Evolutionary conservation across 306 rosid species (phyloP).

Genomic region (Glycyrrhiza uralensis): DNA sequence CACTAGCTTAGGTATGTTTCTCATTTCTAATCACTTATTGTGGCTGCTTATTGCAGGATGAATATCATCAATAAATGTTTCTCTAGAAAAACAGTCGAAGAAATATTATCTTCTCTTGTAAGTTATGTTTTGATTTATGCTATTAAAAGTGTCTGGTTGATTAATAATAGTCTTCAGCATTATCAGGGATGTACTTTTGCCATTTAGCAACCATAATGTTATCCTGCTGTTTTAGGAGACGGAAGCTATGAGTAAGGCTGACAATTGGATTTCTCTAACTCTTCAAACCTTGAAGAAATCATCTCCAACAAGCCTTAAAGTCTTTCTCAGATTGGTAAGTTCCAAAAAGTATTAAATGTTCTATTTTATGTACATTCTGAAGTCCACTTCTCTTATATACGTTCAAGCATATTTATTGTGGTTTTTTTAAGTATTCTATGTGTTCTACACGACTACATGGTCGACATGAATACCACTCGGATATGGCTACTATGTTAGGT

Average conservation of each 20-base stretch:
- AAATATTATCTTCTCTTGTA: constrained; percentile 74
- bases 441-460: too few relatives aligned
- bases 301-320: constrained; percentile 85
- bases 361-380: background rate
- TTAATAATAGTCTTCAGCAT: background rate
- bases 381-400: background rate
- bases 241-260: constrained; percentile 44
- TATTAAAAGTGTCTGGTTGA: background rate
- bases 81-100: constrained; percentile 72
- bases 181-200: background rate
- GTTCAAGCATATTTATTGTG: background rate
- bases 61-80: constrained; percentile 74
- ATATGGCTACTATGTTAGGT: too few relatives aligned
- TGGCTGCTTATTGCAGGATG: constrained; percentile 50
- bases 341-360: background rate
- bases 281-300: constrained; percentile 66
- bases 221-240: constrained; percentile 49
- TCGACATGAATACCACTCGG: too few relatives aligned
- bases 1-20: background rate
- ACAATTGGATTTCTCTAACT: constrained; percentile 63
- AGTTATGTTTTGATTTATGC: constrained; percentile 34
- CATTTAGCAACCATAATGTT: constrained; percentile 21
- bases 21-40: background rate
- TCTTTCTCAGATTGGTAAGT: constrained; percentile 73
- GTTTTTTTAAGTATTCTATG: too few relatives aligned